Evolutionary conservation across 1,284 basidiomycete species (phyloP).

Genomic region (Ceratobasidium sp.): DNA sequence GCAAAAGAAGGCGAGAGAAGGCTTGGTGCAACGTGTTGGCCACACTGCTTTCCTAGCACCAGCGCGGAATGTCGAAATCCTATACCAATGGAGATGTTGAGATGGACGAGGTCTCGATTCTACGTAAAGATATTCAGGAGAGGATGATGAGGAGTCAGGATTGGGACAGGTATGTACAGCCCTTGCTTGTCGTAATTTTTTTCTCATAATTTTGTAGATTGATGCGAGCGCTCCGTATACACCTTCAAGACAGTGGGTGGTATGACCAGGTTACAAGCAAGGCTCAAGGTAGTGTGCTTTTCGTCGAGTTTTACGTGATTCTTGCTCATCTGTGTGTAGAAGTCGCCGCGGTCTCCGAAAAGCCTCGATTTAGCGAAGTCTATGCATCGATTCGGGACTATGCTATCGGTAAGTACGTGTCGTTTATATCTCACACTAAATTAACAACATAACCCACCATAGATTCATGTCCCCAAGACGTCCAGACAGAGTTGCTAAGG

Average conservation of each 20-base stretch:
- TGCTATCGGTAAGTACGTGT: constrained; percentile 19
- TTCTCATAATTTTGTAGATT: constrained; percentile 1
- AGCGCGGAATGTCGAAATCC: constrained; percentile 20
- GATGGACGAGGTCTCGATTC: constrained; percentile 18
- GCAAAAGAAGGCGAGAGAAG: neutral
- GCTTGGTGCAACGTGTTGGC: neutral
- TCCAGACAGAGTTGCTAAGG: constrained; percentile 26
- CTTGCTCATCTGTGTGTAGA: constrained; percentile 9
- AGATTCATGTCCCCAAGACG: constrained; percentile 35
- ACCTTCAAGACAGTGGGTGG: constrained; percentile 38
- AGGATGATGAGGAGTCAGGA: constrained; percentile 41
- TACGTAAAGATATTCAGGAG: constrained; percentile 38
- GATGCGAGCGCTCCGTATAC: constrained; percentile 34
- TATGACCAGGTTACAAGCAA: constrained; percentile 37
- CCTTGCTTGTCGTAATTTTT: no score
- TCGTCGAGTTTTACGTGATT: neutral
- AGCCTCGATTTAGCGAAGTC: constrained; percentile 35
- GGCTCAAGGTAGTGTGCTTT: constrained; percentile 25
- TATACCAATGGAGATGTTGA: constrained; percentile 8
- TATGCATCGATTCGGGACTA: constrained; percentile 28
- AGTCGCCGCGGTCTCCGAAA: constrained; percentile 24
- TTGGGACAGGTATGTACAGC: constrained; percentile 27
- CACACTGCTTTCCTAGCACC: neutral
- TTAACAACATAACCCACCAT: neutral
- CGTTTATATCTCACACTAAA: neutral